A percentile compares a stretch with the other conserved stretches of the same genome.
Evolutionary conservation across 2,329 filamentous ascomycete genomes (phyloP).

Genomic region (Arthrobotrys entomopaga): DNA sequence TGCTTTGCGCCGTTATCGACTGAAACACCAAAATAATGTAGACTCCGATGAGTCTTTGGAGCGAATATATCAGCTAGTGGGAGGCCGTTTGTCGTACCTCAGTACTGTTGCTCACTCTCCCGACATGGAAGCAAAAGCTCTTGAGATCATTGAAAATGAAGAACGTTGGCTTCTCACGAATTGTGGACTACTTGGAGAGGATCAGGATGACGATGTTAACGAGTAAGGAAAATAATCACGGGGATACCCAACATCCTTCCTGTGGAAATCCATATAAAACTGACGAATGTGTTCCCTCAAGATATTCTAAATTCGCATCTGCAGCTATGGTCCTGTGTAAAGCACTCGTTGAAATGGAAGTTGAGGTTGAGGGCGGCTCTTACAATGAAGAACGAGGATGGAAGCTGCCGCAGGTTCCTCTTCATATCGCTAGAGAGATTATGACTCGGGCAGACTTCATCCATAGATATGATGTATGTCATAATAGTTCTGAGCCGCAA

Average conservation of each 20-base stretch:
- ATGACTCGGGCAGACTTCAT: slow-evolving; percentile 98
- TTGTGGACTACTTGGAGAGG: slow-evolving; percentile 78
- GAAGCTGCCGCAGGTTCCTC: slow-evolving; percentile 81
- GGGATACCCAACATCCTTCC: neutral
- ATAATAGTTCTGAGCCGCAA: neutral
- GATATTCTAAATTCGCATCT: slow-evolving; percentile 65
- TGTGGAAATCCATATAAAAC: neutral
- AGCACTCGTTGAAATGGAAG: slow-evolving; percentile 85
- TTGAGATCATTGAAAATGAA: slow-evolving; percentile 75
- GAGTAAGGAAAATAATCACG: slow-evolving; percentile 60
- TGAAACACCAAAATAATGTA: slow-evolving; percentile 76
- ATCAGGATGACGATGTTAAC: slow-evolving; percentile 97
- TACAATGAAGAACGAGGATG: slow-evolving; percentile 71
- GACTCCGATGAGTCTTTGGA: slow-evolving; percentile 70
- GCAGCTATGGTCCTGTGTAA: slow-evolving; percentile 93
- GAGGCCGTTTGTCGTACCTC: slow-evolving; percentile 86
- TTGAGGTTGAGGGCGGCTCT: slow-evolving; percentile 65
- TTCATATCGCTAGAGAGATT: slow-evolving; percentile 85
- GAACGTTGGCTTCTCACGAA: slow-evolving; percentile 83
- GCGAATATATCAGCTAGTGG: slow-evolving; percentile 84
- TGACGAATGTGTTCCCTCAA: slow-evolving; percentile 3
- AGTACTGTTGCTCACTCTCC: slow-evolving; percentile 86
- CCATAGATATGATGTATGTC: slow-evolving; percentile 75
- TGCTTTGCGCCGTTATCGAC: slow-evolving; percentile 82
- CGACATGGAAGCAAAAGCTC: slow-evolving; percentile 82